Evolutionary conservation across 495 filamentous ascomycete genomes (phyloP), one percentile per base, ranked within the genome.

Genomic region (Parathielavia appendiculata): DNA sequence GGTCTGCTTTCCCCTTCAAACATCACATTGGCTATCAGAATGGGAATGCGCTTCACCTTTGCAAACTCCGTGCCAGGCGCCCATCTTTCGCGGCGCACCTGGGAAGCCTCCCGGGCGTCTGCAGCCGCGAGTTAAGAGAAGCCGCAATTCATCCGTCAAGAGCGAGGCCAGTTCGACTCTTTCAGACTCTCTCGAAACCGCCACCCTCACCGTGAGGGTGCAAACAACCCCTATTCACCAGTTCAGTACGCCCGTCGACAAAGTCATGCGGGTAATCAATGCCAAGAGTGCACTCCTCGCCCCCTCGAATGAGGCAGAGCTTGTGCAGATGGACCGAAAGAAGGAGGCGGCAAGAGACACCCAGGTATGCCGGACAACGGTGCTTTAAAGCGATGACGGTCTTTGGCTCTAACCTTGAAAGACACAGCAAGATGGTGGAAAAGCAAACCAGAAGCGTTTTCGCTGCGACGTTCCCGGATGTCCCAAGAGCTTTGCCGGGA

Each of bases 211-310:
- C 41, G 46, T 58, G 3, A 58, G 69, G 5, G 59, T 69, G 22
- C 56, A 58, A 17, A 51, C 63, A 12, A 44, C 60, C 10, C 67
- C 86, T 19, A 65, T 83, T 47, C 44, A 54, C 38, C 76, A 83
- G 46, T 93, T 92, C 72, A 81, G 83, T 32, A 97, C 91, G 1
- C 83, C 88, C 51, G 84, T 97, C 45, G 92, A 97, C 69, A 84
- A 84, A n/a, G 71, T 97, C 43, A 93, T 96, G 90, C 92, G 89
- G 71, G 82, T 88, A 9, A 95, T 97, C 45, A 91, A 97, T 69
- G 76, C 87, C 30, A 90, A 89, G 61, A 62, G 73, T 36, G 73
- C 81, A 51, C 67, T 74, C 16, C 61, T 68, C 11, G 50, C 22
- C 5, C 30, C 50, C 0, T 23, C 51, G 19, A 62, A 63, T 32